Evolutionary conservation across 768 basidiomycete genomes (phyloP), one percentile per base, ranked within the genome.

Genomic region (Leccinum aurantiacum): DNA sequence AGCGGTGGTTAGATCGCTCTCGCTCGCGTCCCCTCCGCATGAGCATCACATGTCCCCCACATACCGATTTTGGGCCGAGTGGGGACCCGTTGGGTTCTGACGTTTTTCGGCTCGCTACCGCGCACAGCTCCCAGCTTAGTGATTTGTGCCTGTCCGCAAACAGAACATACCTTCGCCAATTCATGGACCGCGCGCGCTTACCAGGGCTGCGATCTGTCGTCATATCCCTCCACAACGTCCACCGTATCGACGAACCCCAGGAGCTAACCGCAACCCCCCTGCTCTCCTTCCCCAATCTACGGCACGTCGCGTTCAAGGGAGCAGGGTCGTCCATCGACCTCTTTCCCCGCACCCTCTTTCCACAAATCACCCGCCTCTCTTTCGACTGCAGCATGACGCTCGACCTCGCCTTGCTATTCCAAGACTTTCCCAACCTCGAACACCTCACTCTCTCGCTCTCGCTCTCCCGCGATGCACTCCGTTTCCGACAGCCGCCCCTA

Each of bases 291-390:
- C 68, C 72, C 2, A 59, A 41, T 29, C 60, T 72, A 29, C 62
- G 50, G 38, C 55, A 41, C 29, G 44, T 72, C 29, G 57, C 53
- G 24, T 54, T 68, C 57, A 24, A 58, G 1, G 69, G 71, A 22
- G 25, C 54, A 15, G 65, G 44, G 27, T 31, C 58, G 6, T 54
- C 62, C 2, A 58, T 57, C 47, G 19, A 57, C 48, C 35, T 68
- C 54, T 25, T 74, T 33, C 64, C 73, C 1, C 66, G 33, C 11
- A 10, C 37, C 50, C 19, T 67, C 31, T 61, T 62, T 2, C 33
- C 60, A 3, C 67, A 69, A 11, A 60, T 72, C 46, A 67, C 71
- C 1, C 61, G 64, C 54, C 71, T 72, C 50, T 57, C 64, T 25
- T 47, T 70, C 13, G 64, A 71, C 47, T 67, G 65, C 19, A 19